These are phyloP conservation scores for Stellera chamaejasme DNA, from an alignment of 345 rosid species.

Conservation along the genomic window DNA sequence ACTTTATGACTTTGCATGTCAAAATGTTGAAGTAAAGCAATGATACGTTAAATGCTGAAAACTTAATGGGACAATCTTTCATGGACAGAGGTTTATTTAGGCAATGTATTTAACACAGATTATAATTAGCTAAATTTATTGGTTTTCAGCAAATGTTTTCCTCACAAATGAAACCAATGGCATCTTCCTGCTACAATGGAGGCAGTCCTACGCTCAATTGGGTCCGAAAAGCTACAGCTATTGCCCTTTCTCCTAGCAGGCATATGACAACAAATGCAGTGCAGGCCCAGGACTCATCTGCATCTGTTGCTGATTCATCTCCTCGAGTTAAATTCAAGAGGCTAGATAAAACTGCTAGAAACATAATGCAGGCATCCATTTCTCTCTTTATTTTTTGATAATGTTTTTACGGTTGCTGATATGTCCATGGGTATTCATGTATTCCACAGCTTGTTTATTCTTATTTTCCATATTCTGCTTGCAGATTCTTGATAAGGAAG, in stretches of 20 bases:
- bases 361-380: constrained; percentile 73
- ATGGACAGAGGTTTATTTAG: not conserved
- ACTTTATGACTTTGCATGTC: no score
- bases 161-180: constrained; percentile 6
- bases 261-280: constrained; percentile 24
- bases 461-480: constrained; percentile 4
- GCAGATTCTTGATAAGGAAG: constrained; percentile 85
- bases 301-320: constrained; percentile 26
- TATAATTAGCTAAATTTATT: not conserved
- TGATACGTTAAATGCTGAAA: no score
- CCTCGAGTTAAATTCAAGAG: constrained; percentile 81
- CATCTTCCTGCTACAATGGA: not conserved
- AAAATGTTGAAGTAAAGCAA: no score
- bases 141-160: constrained; percentile 21
- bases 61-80: no score
- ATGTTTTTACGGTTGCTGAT: not conserved
- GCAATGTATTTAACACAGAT: not conserved
- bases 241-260: constrained; percentile 15
- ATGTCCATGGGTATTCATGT: not conserved
- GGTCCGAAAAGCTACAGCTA: constrained; percentile 1
- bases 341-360: constrained; percentile 75
- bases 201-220: constrained; percentile 7
- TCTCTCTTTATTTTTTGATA: constrained; percentile 1
- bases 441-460: not conserved
- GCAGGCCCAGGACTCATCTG: constrained; percentile 31